Evolutionary conservation across 1,284 basidiomycete species (phyloP), one percentile per base, ranked within the genome.

Genomic region (Ustilago crameri): DNA sequence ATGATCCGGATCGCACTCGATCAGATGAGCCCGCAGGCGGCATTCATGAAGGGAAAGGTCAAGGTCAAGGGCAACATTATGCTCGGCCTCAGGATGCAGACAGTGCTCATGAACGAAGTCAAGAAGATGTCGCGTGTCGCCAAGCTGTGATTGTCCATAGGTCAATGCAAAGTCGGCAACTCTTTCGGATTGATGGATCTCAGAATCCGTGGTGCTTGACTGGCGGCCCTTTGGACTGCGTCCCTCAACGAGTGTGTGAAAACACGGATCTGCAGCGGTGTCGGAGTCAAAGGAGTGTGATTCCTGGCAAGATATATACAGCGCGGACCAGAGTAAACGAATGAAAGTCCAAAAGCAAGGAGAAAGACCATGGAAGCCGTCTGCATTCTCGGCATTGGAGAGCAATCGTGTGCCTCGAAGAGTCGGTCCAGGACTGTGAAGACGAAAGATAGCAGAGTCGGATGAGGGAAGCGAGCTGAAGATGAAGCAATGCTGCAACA

Each of bases 61-160:
- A 76, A 74, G 56, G 70, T 75, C 37, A 77, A 71, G 51, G 76
- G 76, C 8, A 78, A 78, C 47, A 66, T 78, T 52, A 78, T 78
- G 74, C 51, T 76, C 20, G 74, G 76, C 8, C 51, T 78, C 32
- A 66, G 71, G 27, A 74, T 76, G 74, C 65, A 76, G 38, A 70
- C 52, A 15, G 65, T 74, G n/a, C 58, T 79, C 51, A 68, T 70
- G 54, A 68, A 58, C 49, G 76, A 79, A 53, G 64, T 76, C 51
- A 58, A 52, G 42, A 76, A 78, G 45, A 67, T 78, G 65, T 64
- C 61, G 7, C 46, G 70, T 14, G 60, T 59, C 9, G 55, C 70
- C 15, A 75, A 75, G 51, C 71, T 78, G 20, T 78, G 18, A 56
- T 24, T 5, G 35, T 17, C 35, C 5, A 8, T n/a, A 8, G 17